Conservation (phyloP, 2,329 filamentous ascomycete genomes). For the Fusarium pilosicola region DNA sequence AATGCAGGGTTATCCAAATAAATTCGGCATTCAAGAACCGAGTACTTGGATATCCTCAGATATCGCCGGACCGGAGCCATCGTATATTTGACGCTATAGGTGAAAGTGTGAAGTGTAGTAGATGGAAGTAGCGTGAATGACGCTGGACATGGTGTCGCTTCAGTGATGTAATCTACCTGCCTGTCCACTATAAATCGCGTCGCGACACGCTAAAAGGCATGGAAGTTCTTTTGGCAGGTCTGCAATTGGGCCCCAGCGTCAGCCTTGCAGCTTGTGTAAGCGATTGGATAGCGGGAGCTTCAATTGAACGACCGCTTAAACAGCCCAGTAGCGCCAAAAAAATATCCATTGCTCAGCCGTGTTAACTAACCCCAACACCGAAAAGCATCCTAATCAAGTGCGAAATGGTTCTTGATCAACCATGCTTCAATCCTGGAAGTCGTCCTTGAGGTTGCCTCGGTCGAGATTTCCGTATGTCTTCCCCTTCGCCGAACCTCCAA, state of each 20-base stretch:
- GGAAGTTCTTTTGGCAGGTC: background rate
- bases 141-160: background rate
- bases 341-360: conserved; percentile 37
- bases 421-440: conserved; percentile 73
- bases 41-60: conserved; percentile 89
- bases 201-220: conserved; percentile 24
- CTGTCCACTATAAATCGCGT: conserved; percentile 31
- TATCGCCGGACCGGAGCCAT: conserved; percentile 94
- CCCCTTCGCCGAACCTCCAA: background rate
- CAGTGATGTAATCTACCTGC: conserved; percentile 34
- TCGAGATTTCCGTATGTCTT: conserved; percentile 74
- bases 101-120: background rate
- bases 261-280: conserved; percentile 42
- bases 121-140: background rate
- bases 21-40: conserved; percentile 95
- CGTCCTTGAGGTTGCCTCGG: conserved; percentile 79
- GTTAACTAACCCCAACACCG: conserved; percentile 5
- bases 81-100: background rate
- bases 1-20: conserved; percentile 93
- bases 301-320: conserved; percentile 20
- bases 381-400: conserved; percentile 8
- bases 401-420: conserved; percentile 45
- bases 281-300: conserved; percentile 1
- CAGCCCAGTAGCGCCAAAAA: conserved; percentile 35
- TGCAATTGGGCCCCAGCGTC: conserved; percentile 10